A percentile compares a stretch with the other conserved stretches of the same genome.
Conservation (phyloP, 495 filamentous ascomycete genomes). For the Lepidopterella palustris region DNA sequence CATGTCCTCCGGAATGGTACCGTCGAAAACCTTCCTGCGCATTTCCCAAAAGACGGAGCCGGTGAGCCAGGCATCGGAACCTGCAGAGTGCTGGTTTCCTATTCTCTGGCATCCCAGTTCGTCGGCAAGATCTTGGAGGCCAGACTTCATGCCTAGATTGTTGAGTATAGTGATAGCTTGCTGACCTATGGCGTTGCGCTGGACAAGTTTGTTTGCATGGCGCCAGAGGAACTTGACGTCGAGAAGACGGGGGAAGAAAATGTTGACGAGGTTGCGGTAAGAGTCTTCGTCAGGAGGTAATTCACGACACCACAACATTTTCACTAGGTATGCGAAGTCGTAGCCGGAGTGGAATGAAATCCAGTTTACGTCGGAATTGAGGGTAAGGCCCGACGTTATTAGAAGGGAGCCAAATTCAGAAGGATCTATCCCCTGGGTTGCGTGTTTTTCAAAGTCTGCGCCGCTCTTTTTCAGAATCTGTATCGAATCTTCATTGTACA, state of each 20-base stretch:
- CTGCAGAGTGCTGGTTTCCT: conserved; percentile 81
- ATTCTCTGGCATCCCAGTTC: conserved; percentile 81
- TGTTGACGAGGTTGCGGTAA: conserved; percentile 75
- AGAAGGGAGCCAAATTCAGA: conserved; percentile 80
- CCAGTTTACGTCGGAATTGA: conserved; percentile 84
- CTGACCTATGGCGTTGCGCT: conserved; percentile 48
- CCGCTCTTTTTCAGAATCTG: conserved; percentile 78
- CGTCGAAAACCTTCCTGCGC: conserved; percentile 71
- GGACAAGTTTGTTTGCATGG: conserved; percentile 52
- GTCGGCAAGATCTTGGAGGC: conserved; percentile 88
- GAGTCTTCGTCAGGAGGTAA: conserved; percentile 82
- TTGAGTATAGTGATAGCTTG: conserved; percentile 61
- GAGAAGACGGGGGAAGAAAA: conserved; percentile 87
- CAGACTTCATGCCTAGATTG: conserved; percentile 77
- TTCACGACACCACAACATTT: conserved; percentile 72
- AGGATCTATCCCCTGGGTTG: conserved; percentile 86
- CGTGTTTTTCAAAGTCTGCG: conserved; percentile 76
- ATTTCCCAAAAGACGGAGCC: conserved; percentile 47
- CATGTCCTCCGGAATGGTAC: conserved; percentile 77
- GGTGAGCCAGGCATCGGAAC: conserved; percentile 84
- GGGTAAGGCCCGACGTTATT: conserved; percentile 86
- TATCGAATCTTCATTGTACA: conserved; percentile 92
- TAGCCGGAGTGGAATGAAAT: conserved; percentile 98
- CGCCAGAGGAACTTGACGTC: conserved; percentile 98
- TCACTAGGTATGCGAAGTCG: conserved; percentile 95